Percentiles rank a stretch among this genome's conserved stretches.
Conservation (phyloP, 2,329 filamentous ascomycete genomes). For the Zalaria sp. region DNA sequence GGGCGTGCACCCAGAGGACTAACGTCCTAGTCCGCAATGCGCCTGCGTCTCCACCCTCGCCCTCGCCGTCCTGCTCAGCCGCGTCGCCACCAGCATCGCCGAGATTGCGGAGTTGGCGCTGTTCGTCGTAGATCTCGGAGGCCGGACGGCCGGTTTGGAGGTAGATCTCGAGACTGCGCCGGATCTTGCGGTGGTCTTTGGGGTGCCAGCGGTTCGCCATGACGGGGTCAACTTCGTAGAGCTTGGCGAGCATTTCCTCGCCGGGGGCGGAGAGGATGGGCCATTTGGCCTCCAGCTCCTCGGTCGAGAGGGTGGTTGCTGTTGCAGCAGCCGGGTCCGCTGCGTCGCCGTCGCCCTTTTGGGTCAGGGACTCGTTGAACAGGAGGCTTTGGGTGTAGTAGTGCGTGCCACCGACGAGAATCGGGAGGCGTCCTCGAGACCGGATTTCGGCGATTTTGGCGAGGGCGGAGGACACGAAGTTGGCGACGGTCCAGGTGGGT, state of each 20-base stretch:
- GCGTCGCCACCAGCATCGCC: slow-evolving; percentile 5
- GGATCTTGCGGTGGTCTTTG: slow-evolving; percentile 80
- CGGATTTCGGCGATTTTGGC: slow-evolving; percentile 64
- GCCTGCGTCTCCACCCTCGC: neutral
- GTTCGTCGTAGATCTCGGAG: slow-evolving; percentile 76
- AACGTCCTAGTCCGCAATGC: slow-evolving; percentile 39
- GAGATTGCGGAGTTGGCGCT: slow-evolving; percentile 23
- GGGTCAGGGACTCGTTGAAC: slow-evolving; percentile 58
- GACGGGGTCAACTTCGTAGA: slow-evolving; percentile 68
- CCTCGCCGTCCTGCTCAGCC: neutral
- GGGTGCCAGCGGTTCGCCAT: slow-evolving; percentile 94
- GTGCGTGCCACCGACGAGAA: slow-evolving; percentile 86
- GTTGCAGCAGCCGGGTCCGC: neutral
- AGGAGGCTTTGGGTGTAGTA: slow-evolving; percentile 88
- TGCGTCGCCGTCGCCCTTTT: slow-evolving; percentile 14
- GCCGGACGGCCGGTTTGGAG: slow-evolving; percentile 68
- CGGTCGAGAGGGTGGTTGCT: neutral
- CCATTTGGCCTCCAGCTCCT: slow-evolving; percentile 25
- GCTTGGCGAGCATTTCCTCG: slow-evolving; percentile 55
- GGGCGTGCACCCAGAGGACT: slow-evolving; percentile 77
- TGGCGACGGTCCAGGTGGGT: slow-evolving; percentile 69
- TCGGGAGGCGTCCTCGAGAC: slow-evolving; percentile 63
- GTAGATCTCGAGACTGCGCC: slow-evolving; percentile 79
- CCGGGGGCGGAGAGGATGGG: slow-evolving; percentile 61
- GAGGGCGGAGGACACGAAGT: slow-evolving; percentile 58